Evolutionary conservation across 257 asterid species (phyloP).

Genomic region (Lycium ferocissimum): DNA sequence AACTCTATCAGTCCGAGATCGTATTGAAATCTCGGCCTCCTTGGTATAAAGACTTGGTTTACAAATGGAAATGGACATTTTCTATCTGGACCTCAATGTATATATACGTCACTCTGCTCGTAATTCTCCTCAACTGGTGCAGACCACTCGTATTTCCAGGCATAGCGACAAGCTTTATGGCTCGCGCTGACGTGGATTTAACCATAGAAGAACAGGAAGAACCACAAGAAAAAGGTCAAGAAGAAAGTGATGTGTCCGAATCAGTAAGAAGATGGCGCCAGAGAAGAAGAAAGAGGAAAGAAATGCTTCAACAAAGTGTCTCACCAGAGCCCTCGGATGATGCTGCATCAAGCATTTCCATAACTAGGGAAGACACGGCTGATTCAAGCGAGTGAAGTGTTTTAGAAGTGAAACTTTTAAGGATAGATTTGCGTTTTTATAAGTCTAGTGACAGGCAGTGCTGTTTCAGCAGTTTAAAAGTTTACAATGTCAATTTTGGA

Average conservation of each 20-base stretch:
- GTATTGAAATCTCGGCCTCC: conserved; percentile 60
- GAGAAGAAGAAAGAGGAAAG: conserved; percentile 61
- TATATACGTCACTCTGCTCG: conserved; percentile 48
- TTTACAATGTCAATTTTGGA: no score
- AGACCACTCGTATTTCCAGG: conserved; percentile 60
- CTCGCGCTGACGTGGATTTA: background rate
- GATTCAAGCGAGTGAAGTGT: conserved; percentile 18
- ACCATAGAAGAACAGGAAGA: conserved; percentile 29
- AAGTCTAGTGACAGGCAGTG: background rate
- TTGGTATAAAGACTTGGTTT: conserved; percentile 61
- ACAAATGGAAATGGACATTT: conserved; percentile 74
- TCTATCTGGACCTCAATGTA: conserved; percentile 71
- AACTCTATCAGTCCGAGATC: conserved; percentile 64
- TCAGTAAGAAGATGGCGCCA: conserved; percentile 53
- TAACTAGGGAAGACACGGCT: conserved; percentile 41
- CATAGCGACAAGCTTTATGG: conserved; percentile 12
- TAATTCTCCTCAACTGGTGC: conserved; percentile 48
- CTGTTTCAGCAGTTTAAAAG: background rate
- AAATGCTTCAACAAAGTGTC: conserved; percentile 40
- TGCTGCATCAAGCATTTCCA: conserved; percentile 52
- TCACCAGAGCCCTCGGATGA: conserved; percentile 24
- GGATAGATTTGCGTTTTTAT: background rate
- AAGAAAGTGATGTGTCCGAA: conserved; percentile 42
- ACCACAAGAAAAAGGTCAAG: conserved; percentile 28
- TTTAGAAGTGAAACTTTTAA: background rate